phyloP scores from a whole-genome alignment of 345 rosid species.

The Gossypium arboreum region DNA sequence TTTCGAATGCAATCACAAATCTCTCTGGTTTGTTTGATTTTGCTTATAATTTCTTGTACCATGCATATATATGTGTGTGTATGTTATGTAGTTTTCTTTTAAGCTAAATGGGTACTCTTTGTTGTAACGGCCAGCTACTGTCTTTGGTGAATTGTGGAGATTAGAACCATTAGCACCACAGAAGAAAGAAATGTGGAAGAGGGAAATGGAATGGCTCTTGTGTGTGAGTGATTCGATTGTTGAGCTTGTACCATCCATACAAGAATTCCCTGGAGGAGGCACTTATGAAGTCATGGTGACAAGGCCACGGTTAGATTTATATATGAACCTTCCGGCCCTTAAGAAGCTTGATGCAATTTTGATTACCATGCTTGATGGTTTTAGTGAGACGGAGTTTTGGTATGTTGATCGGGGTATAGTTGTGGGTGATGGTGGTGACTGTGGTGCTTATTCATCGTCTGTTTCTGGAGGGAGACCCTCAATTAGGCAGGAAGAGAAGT shows the following conservation, averaged over 20 bases:
- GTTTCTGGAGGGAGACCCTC: constrained; percentile 59
- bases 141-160: constrained; percentile 95
- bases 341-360: constrained; percentile 95
- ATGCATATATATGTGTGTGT: neutral
- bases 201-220: constrained; percentile 96
- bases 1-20: constrained; percentile 96
- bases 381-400: constrained; percentile 70
- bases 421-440: constrained; percentile 53
- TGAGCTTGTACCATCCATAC: constrained; percentile 90
- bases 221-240: constrained; percentile 90
- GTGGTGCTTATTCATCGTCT: constrained; percentile 42
- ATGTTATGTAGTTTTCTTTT: neutral
- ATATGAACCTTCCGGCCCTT: constrained; percentile 85
- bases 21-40: constrained; percentile 63
- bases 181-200: constrained; percentile 89
- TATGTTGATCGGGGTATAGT: constrained; percentile 87
- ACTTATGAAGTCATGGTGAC: constrained; percentile 91
- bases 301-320: constrained; percentile 82
- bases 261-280: constrained; percentile 91
- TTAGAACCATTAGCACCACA: constrained; percentile 78
- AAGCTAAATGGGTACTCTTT: neutral
- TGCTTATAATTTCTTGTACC: neutral
- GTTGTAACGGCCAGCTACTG: constrained; percentile 63
- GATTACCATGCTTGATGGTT: constrained; percentile 73
- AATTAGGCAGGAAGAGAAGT: constrained; percentile 89